A percentile compares a stretch with the other conserved stretches of the same genome.
phyloP scores from a whole-genome alignment of 495 filamentous ascomycete species.

The Thozetella sp. region DNA sequence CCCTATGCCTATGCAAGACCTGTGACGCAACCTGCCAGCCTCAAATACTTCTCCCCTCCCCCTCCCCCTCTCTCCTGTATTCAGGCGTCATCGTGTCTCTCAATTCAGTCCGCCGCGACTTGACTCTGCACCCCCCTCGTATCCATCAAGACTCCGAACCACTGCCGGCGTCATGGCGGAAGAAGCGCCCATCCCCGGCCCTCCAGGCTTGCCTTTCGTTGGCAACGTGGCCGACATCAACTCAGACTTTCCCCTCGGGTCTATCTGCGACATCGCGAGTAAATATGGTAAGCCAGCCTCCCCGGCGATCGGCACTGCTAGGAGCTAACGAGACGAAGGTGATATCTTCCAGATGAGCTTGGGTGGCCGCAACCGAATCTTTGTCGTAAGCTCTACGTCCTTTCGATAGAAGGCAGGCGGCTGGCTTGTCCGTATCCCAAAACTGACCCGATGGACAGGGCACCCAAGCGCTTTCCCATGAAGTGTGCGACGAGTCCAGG shows the following conservation, averaged over 20 bases:
- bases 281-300: slow-evolving; percentile 49
- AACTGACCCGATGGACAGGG: not conserved
- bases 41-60: too few relatives aligned
- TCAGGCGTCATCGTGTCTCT: too few relatives aligned
- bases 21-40: too few relatives aligned
- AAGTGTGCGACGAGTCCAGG: slow-evolving; percentile 67
- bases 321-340: slow-evolving; percentile 1
- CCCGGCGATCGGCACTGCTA: not conserved
- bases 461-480: slow-evolving; percentile 58
- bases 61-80: too few relatives aligned
- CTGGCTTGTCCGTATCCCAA: not conserved
- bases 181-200: slow-evolving; percentile 47
- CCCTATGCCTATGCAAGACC: too few relatives aligned
- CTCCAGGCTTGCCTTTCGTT: slow-evolving; percentile 57
- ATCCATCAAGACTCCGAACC: not conserved
- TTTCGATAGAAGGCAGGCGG: too few relatives aligned
- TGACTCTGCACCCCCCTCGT: too few relatives aligned
- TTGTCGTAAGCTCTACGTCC: slow-evolving; percentile 10
- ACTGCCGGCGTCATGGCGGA: not conserved
- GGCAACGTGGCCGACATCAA: slow-evolving; percentile 62
- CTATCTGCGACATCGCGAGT: slow-evolving; percentile 54
- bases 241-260: slow-evolving; percentile 49
- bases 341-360: slow-evolving; percentile 20
- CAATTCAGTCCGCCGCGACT: not conserved
- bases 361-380: slow-evolving; percentile 5